Base-by-base conservation (phyloP, 129 eudicot genomes). In the Chrysanthemum seticuspe region DNA sequence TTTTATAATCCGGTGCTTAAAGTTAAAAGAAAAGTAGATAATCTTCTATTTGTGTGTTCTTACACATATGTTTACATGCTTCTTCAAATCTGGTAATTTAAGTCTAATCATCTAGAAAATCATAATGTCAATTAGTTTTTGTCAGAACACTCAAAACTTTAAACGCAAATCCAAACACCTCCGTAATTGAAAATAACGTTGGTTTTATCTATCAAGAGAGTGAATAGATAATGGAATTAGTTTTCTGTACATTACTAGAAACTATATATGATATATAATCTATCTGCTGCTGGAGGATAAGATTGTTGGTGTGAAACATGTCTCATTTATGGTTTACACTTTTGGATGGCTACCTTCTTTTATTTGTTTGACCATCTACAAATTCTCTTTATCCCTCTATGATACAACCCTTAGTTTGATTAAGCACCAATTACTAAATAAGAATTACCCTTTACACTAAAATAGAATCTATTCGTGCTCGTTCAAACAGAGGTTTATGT, bases 161-260 rank as follows among this genome's bases (percentile, higher is more conserved):
- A 2, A 57, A 57, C 5, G 0, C 36, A 21, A 40, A 61, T 25
- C 61, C 70, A 49, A 62, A 73, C 69, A 25, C 3, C 34, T 50
- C 29, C 49, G 11, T 48, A 8, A 13, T 50, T 29, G 66, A 64
- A 62, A 55, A 52, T 31, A 14, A 29, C 13, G 19, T 51, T 21
- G 27, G 40, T 61, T 61, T 62, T 18, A 73, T 62, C 40, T 52
- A 29, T 62, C 21, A 49, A 62, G 77, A 73, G 15, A 62, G 70
- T 73, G 29, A 61, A 74, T 74, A 48, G 34, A 51, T 63, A 16
- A 19, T 27, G 47, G 21, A 19, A 60, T 21, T 10, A 29, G 16
- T 5, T 53, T 4, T 49, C 11, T n/a, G 19, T 47, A 12, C 58
- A 67, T 49, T 51, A 31, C 15, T 16, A 62, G 52, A 51, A 63